Conservation (phyloP, 352 stramenopile species). For the Phytophthora podocarpi region DNA sequence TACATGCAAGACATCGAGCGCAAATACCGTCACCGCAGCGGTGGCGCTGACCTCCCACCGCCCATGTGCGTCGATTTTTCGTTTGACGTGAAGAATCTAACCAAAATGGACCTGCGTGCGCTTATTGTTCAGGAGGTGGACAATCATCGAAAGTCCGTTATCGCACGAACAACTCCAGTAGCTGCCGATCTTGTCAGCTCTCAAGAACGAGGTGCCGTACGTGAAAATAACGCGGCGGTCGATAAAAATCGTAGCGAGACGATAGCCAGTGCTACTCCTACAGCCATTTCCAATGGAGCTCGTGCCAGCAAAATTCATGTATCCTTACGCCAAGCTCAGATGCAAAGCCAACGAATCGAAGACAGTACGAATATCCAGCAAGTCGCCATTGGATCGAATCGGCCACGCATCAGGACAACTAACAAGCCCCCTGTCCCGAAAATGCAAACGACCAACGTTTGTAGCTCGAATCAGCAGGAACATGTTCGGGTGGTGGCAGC, state of each 20-base stretch:
- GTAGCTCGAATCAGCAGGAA: slow-evolving; percentile 29
- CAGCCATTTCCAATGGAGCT: slow-evolving; percentile 11
- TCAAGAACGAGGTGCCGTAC: neutral
- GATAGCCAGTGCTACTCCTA: slow-evolving; percentile 3
- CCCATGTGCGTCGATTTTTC: slow-evolving; percentile 60
- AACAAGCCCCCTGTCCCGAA: slow-evolving; percentile 70
- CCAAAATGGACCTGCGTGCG: slow-evolving; percentile 64
- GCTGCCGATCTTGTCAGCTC: neutral
- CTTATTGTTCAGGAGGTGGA: slow-evolving; percentile 80
- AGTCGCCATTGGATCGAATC: slow-evolving; percentile 55
- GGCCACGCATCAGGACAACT: slow-evolving; percentile 44
- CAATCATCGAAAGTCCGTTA: slow-evolving; percentile 41
- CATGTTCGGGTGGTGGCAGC: slow-evolving; percentile 34
- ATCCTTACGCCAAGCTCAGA: slow-evolving; percentile 33
- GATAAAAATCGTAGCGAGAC: slow-evolving; percentile 7
- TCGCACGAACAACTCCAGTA: neutral
- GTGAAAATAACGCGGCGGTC: neutral
- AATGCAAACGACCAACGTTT: slow-evolving; percentile 20
- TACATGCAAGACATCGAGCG: slow-evolving; percentile 77
- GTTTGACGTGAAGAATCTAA: slow-evolving; percentile 79
- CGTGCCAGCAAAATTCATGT: slow-evolving; percentile 58
- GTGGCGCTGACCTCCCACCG: slow-evolving; percentile 39
- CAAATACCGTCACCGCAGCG: slow-evolving; percentile 53
- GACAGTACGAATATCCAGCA: neutral
- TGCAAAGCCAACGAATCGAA: slow-evolving; percentile 22